Conservation (phyloP, 805 yeast genomes). For the Metschnikowia kunwiensis region DNA sequence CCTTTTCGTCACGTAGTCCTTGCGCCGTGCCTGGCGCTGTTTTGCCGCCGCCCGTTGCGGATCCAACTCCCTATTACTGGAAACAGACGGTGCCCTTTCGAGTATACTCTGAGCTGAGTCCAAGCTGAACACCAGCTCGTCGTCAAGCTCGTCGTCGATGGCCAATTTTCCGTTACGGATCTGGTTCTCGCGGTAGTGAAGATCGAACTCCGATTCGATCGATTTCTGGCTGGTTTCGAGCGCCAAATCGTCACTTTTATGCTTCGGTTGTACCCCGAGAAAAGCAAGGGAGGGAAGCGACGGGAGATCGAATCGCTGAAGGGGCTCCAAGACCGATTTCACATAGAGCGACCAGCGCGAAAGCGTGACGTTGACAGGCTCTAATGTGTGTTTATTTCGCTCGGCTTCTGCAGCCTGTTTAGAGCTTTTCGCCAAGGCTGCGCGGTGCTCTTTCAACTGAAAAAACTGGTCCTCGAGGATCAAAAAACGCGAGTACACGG, state of each 20-base stretch:
- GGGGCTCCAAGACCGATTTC: constrained; percentile 20
- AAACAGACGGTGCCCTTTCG: not conserved
- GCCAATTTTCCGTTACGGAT: constrained; percentile 34
- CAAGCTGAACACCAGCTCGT: constrained; percentile 9
- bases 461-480: constrained; percentile 66
- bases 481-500: constrained; percentile 55
- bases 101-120: constrained; percentile 2
- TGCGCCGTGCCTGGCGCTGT: constrained; percentile 25
- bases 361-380: constrained; percentile 21
- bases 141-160: constrained; percentile 10
- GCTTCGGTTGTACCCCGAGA: constrained; percentile 14
- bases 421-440: constrained; percentile 4
- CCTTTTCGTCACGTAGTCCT: constrained; percentile 48
- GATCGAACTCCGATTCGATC: constrained; percentile 21
- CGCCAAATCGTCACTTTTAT: constrained; percentile 10
- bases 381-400: constrained; percentile 9
- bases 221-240: constrained; percentile 1
- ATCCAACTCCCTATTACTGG: not conserved
- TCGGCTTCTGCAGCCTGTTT: constrained; percentile 7
- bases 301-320: constrained; percentile 38
- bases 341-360: constrained; percentile 31
- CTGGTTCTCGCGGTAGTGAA: constrained; percentile 36
- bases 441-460: constrained; percentile 54
- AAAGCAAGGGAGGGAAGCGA: constrained; percentile 39
- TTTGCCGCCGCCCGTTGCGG: not conserved